A percentile compares a stretch with the other conserved stretches of the same genome.
These are phyloP conservation scores for Hymenoscyphus infarciens DNA, from an alignment of 2,329 filamentous ascomycete genomes.

Conservation along the genomic window DNA sequence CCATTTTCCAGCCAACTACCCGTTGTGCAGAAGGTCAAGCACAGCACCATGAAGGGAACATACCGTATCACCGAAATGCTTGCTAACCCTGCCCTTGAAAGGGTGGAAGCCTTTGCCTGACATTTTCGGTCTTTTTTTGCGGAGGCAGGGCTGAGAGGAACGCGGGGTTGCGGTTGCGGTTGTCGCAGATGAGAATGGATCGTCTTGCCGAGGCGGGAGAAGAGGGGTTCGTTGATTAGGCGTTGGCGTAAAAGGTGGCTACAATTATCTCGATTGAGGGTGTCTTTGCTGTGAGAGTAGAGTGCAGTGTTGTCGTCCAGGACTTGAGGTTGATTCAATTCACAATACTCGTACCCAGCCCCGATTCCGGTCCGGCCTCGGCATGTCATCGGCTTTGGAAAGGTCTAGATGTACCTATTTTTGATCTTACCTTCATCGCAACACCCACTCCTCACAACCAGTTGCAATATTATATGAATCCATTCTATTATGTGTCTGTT, in stretches of 20 bases:
- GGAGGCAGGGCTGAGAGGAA: conserved; percentile 3
- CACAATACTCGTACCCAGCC: background rate
- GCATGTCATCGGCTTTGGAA: background rate
- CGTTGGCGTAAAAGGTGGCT: background rate
- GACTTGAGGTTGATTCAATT: background rate
- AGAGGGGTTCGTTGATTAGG: background rate
- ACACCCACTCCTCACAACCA: background rate
- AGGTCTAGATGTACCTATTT: background rate
- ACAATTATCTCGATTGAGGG: background rate
- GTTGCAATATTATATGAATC: background rate
- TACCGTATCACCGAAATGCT: conserved; percentile 49
- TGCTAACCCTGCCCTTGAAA: conserved; percentile 49
- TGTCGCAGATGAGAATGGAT: conserved; percentile 6
- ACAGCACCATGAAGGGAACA: no score
- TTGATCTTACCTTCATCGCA: no score
- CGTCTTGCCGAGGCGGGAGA: background rate
- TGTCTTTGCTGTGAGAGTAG: background rate
- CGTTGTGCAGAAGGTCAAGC: conserved; percentile 8
- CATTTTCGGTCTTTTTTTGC: background rate
- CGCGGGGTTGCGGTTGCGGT: background rate
- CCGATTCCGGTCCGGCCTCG: background rate
- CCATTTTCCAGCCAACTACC: conserved; percentile 12
- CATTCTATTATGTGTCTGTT: background rate
- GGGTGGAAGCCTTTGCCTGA: conserved; percentile 45
- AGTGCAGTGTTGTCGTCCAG: no score